phyloP scores from a whole-genome alignment of 768 basidiomycete genomes.

The Agrocybe pediades region DNA sequence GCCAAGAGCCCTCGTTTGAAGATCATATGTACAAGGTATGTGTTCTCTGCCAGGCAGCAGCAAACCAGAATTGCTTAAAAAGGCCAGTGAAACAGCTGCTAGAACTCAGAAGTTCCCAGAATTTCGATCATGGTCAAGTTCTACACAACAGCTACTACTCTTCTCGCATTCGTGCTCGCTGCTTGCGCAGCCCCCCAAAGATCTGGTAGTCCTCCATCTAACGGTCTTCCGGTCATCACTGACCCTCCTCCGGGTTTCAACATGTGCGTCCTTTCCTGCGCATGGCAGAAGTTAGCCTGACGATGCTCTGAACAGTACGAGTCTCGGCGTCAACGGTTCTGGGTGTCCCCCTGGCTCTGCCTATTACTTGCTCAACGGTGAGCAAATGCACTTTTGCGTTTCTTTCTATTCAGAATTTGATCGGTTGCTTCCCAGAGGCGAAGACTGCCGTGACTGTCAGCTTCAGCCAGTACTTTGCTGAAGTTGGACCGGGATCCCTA shows the following conservation, averaged over 20 bases:
- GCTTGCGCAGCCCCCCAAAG: constrained; percentile 15
- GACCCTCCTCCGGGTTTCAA: constrained; percentile 25
- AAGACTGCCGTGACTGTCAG: constrained; percentile 25
- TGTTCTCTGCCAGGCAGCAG: background rate
- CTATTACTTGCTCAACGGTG: constrained; percentile 22
- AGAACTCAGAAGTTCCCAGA: constrained; percentile 6
- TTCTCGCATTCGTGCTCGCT: constrained; percentile 8
- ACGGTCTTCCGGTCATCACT: constrained; percentile 14
- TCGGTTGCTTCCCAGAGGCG: constrained; percentile 7
- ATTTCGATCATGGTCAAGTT: constrained; percentile 10
- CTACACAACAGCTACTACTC: constrained; percentile 1
- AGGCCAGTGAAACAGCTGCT: background rate
- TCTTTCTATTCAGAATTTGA: background rate
- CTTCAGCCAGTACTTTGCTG: constrained; percentile 24
- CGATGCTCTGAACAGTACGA: constrained; percentile 13
- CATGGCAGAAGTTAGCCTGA: background rate
- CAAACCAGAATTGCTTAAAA: constrained; percentile 5
- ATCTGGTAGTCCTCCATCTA: background rate
- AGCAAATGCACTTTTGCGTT: background rate
- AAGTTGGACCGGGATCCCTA: constrained; percentile 25
- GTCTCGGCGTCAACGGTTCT: constrained; percentile 21
- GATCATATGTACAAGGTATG: too few relatives aligned
- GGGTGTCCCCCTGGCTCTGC: constrained; percentile 22
- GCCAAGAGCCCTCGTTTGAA: too few relatives aligned
- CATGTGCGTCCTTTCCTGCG: constrained; percentile 13